Percentiles rank a stretch among this genome's conserved stretches.
Conservation (phyloP, 2,329 filamentous ascomycete species). For the Alternaria dauci region DNA sequence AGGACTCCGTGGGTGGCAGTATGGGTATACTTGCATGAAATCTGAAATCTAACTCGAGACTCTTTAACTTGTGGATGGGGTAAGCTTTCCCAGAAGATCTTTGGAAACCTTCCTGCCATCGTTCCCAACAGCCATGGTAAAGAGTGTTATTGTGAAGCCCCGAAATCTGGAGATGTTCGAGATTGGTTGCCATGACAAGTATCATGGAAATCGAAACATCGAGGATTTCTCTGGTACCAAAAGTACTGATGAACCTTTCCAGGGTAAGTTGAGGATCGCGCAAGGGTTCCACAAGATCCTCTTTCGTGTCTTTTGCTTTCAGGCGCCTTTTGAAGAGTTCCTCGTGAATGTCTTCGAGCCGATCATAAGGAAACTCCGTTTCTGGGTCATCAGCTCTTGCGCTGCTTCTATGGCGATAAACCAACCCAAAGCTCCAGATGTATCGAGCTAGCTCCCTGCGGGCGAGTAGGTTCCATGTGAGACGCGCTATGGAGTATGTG, state of each 20-base stretch:
- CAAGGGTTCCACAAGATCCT: not conserved
- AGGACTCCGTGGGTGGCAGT: not conserved
- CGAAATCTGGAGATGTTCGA: too few species aligned
- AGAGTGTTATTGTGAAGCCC: too few species aligned
- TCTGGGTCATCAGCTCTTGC: not conserved
- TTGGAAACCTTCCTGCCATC: too few species aligned
- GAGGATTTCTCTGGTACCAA: not conserved
- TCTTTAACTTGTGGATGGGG: not conserved
- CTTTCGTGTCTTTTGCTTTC: not conserved
- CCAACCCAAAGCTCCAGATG: not conserved
- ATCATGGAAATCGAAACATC: not conserved
- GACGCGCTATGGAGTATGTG: not conserved
- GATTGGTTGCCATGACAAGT: not conserved
- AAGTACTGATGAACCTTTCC: not conserved
- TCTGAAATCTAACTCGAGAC: not conserved
- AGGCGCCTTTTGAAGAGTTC: not conserved
- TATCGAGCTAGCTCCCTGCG: not conserved
- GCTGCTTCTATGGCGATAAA: not conserved
- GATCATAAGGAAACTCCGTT: accelerated
- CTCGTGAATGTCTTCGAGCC: not conserved
- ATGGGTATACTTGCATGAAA: not conserved
- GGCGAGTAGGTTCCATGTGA: not conserved
- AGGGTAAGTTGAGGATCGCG: not conserved
- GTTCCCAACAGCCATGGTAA: too few species aligned
- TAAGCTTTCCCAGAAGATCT: too few species aligned